Evolutionary conservation across 2,329 filamentous ascomycete genomes (phyloP), one percentile per base, ranked within the genome.

Genomic region (Monascus ruber): DNA sequence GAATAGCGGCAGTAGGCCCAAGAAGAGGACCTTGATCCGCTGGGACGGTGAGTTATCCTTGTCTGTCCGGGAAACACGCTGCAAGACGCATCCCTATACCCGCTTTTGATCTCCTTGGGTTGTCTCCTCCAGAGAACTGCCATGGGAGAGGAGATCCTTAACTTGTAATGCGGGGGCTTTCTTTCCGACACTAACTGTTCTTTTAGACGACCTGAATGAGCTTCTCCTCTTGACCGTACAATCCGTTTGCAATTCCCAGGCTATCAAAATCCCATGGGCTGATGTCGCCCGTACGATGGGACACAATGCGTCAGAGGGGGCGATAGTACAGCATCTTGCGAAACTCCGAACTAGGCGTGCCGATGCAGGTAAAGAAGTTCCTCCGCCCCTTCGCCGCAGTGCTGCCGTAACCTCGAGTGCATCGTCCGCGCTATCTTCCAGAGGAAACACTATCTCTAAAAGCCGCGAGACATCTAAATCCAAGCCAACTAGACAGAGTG

Each of bases 311-410:
- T 60, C 58, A 1, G 64, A 64, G 35, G 65, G 67, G 2, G 63
- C 66, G 1, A 68, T 70, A 24, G 50, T 64, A 1, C 68, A 71
- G 44, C 68, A 71, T 38, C 50, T 71, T 9, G 55, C 65, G 0
- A 71, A 71, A 42, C 45, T 70, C 2, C 65, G 68, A 6, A 36
- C 31, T 11, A 56, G 59, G 26, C 56, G 67, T 42, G 42, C 54
- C 6, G 42, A 47, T 2, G 49, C 51, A 4, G 54, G 54, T 0
- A 56, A 62, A 26, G 45, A 44, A 1, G 60, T 67, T 2, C 66
- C 67, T 4, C 64, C 66, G 6, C 52, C 60, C 17, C 49, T 67
- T 5, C 59, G 57, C 38, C 60, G 65, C 29, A 57, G 57, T 10
- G 52, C 51, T 8, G 42, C 45, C 32, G 52, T 48, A 10, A 27